phyloP scores from a whole-genome alignment of 1,284 basidiomycete genomes.

The Ceratobasidium sp. region DNA sequence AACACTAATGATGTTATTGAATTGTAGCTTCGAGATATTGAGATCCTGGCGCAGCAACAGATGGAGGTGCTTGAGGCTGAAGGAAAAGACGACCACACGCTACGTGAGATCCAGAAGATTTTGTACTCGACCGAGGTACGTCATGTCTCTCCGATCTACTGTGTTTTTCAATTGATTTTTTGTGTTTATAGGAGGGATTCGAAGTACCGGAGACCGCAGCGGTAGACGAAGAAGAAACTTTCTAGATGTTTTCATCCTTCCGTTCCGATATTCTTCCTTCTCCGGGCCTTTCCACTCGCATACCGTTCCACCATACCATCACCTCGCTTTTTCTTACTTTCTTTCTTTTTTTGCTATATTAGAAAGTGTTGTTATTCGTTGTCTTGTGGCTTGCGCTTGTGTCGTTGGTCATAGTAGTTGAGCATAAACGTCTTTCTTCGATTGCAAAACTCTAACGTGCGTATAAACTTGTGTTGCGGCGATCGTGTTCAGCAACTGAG shows the following conservation, averaged over 20 bases:
- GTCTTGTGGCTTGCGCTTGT: neutral
- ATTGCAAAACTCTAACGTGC: neutral
- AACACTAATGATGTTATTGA: neutral
- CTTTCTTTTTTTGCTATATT: slow-evolving; percentile 8
- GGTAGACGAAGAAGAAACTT: slow-evolving; percentile 73
- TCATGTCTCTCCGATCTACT: slow-evolving; percentile 29
- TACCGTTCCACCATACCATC: neutral
- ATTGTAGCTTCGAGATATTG: slow-evolving; percentile 89
- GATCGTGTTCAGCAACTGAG: too few relatives aligned
- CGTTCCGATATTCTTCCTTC: neutral
- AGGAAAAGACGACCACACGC: slow-evolving; percentile 75
- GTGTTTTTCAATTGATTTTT: neutral
- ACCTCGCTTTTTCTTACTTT: neutral
- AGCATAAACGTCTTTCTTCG: neutral
- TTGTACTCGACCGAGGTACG: slow-evolving; percentile 94
- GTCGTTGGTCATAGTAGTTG: neutral
- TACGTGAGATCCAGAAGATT: slow-evolving; percentile 92
- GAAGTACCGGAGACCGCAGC: slow-evolving; percentile 72
- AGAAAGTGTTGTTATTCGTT: slow-evolving; percentile 23
- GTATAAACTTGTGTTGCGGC: too few relatives aligned
- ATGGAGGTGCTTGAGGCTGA: slow-evolving; percentile 72
- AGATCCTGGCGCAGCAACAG: slow-evolving; percentile 89
- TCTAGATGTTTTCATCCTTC: slow-evolving; percentile 51
- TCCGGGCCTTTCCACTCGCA: slow-evolving; percentile 4
- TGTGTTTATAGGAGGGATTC: slow-evolving; percentile 69